Evolutionary conservation across 345 rosid genomes (phyloP), one percentile per base, ranked within the genome.

Genomic region (Eucalyptus leucophloia): DNA sequence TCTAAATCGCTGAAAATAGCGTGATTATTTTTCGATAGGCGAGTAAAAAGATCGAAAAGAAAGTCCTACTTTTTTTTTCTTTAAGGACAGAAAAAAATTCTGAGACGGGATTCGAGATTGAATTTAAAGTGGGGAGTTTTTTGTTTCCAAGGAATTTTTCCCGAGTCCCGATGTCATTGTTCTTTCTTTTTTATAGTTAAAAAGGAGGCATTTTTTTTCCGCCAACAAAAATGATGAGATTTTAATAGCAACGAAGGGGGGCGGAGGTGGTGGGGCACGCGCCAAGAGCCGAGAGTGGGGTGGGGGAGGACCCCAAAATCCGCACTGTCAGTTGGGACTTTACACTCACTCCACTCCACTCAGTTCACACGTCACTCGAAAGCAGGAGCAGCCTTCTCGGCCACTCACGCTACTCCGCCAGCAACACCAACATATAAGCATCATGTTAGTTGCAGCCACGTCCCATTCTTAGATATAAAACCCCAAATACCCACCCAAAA

Each of bases 371-470:
- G 88, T 91, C 88, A 82, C 93, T 89, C 88, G 62, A 53, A n/a
- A 86, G 67, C 86, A 37, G 69, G 32, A 60, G 69, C 44, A 30
- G 44, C 30, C 62, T 86, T 92, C 88, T 90, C 58, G 87, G 89
- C 90, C 94, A 90, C 93, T 30, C 88, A 88, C 45, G 80, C 24
- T 60, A 81, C 44, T 18, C 81, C 16, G 16, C 69, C 69, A 62
- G 17, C 69, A 13, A 30, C 69, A 3, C 4, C 58, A 53, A 53
- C 58, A 8, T 50, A 9, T 53, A 12, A 28, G 32, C 67, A 40
- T 67, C 91, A 88, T 53, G 89, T 91, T 89, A 88, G 90, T 91
- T 93, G 89, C 93, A 89, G 89, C 92, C 77, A 44, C 89, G 45
- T 19, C 83, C 83, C 15, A 72, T 72, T 12, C 83, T 19, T 26